Evolutionary conservation across 2,329 filamentous ascomycete species (phyloP).

Genomic region (Allantophomopsis lycopodina): DNA sequence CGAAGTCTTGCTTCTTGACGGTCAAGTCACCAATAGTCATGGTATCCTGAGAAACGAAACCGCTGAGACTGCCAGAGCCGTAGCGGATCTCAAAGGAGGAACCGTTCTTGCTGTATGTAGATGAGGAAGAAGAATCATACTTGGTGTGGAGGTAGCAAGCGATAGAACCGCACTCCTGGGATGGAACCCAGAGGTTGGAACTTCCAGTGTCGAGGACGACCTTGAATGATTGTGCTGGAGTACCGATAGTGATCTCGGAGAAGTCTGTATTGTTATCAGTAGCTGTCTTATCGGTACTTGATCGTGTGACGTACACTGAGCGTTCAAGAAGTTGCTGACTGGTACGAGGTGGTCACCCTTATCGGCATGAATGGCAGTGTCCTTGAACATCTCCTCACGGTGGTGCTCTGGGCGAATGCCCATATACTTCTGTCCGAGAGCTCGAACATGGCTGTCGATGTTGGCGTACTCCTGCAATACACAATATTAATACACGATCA

Average conservation of each 20-base stretch:
- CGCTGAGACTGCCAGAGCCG: constrained; percentile 85
- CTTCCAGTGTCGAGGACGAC: constrained; percentile 96
- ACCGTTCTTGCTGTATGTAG: constrained; percentile 88
- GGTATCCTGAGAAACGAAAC: constrained; percentile 83
- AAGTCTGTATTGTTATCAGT: constrained; percentile 50
- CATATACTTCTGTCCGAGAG: constrained; percentile 94
- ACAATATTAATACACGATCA: too few relatives aligned
- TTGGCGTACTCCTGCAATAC: constrained; percentile 52
- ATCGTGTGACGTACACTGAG: constrained; percentile 65
- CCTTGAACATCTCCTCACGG: constrained; percentile 66
- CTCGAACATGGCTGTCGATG: constrained; percentile 68
- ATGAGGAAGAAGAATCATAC: constrained; percentile 85
- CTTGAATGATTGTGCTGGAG: constrained; percentile 90
- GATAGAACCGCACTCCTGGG: constrained; percentile 79
- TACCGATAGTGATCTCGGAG: constrained; percentile 88
- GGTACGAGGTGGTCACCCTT: constrained; percentile 65
- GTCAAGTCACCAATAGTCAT: constrained; percentile 79
- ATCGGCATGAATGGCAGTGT: constrained; percentile 51
- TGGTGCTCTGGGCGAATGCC: constrained; percentile 59
- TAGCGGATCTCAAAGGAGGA: constrained; percentile 87
- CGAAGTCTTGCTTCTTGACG: constrained; percentile 85
- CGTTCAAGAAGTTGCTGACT: constrained; percentile 95
- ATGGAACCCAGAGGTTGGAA: constrained; percentile 98
- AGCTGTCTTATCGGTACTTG: background rate
- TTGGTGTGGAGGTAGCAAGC: constrained; percentile 96